Conservation (phyloP, 2,329 filamentous ascomycete species). For the Ilyonectria mors-panacis region DNA sequence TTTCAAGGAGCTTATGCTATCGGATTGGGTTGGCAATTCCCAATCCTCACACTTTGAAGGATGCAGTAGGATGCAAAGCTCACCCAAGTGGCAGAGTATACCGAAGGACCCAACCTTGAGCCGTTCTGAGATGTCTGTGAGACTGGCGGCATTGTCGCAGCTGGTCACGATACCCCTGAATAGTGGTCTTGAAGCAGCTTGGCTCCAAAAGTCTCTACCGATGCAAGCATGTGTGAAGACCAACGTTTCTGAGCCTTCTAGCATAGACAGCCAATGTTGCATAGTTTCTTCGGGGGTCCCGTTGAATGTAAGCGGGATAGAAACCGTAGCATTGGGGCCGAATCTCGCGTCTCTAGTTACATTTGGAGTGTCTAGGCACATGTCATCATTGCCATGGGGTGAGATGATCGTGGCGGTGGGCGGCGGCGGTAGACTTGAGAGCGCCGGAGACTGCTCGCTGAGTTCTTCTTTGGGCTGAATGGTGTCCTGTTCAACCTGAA, state of each 20-base stretch:
- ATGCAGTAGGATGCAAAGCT: constrained; percentile 58
- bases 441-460: not conserved
- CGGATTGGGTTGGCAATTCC: constrained; percentile 35
- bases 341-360: constrained; percentile 39
- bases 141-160: constrained; percentile 13
- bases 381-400: not conserved
- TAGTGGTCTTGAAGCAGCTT: constrained; percentile 29
- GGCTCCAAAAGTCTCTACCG: constrained; percentile 50
- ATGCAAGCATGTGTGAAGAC: constrained; percentile 55
- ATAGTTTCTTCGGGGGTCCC: constrained; percentile 7
- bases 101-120: constrained; percentile 56
- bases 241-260: constrained; percentile 46
- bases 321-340: constrained; percentile 23
- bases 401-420: constrained; percentile 11
- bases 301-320: constrained; percentile 36
- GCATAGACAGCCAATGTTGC: constrained; percentile 46
- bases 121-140: constrained; percentile 52
- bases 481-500: not conserved
- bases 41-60: constrained; percentile 56
- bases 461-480: constrained; percentile 3
- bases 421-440: not conserved
- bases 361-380: constrained; percentile 4
- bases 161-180: constrained; percentile 42
- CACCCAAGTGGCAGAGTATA: constrained; percentile 50
- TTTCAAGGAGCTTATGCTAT: constrained; percentile 12